Evolutionary conservation across 2,329 filamentous ascomycete genomes (phyloP).

Genomic region (Stemphylium beticola): DNA sequence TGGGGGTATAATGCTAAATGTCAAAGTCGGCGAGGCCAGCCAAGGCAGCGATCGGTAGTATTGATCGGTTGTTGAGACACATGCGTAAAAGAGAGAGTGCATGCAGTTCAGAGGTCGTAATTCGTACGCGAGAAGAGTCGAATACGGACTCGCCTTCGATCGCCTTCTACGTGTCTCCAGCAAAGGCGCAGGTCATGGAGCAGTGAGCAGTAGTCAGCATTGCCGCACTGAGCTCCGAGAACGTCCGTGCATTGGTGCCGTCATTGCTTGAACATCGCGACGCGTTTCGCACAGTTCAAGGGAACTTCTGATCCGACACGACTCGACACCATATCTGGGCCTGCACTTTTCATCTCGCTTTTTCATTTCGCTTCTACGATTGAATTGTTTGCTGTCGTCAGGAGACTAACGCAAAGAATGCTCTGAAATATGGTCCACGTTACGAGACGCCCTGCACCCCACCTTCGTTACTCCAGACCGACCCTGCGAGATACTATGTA

Average conservation of each 20-base stretch:
- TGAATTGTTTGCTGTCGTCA: not conserved
- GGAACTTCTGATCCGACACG: not conserved
- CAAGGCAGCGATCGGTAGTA: constrained; percentile 1
- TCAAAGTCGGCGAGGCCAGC: constrained; percentile 1
- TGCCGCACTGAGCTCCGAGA: constrained; percentile 10
- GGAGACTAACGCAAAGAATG: too few relatives aligned
- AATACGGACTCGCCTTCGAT: constrained; percentile 7
- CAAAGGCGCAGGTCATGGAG: constrained; percentile 1
- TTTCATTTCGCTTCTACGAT: not conserved
- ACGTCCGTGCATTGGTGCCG: constrained; percentile 13
- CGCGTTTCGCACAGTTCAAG: not conserved
- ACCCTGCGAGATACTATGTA: too few relatives aligned
- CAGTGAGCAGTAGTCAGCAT: constrained; percentile 13
- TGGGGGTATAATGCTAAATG: constrained; percentile 2
- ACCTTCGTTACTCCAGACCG: too few relatives aligned
- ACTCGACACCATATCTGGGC: not conserved
- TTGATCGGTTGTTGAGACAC: not conserved
- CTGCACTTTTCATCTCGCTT: not conserved
- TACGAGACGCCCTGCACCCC: too few relatives aligned
- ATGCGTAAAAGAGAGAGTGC: not conserved
- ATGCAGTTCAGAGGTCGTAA: not conserved
- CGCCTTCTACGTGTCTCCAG: constrained; percentile 12
- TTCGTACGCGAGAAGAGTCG: not conserved
- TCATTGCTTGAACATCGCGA: not conserved
- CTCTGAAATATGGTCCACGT: too few relatives aligned